phyloP scores from a whole-genome alignment of 2,329 filamentous ascomycete species.

The Cladophialophora psammophila region DNA sequence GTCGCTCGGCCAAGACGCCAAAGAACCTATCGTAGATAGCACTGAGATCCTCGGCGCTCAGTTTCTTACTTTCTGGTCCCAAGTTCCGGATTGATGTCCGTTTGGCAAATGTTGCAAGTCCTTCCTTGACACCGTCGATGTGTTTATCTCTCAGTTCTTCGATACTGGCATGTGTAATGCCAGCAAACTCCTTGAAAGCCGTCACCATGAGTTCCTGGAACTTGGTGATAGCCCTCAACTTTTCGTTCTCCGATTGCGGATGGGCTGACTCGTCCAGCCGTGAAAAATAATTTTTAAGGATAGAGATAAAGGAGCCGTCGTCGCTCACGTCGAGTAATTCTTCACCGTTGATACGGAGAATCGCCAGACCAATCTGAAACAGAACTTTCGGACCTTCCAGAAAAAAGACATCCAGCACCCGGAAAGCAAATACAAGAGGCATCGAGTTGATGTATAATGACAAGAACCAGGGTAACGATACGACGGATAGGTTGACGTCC shows the following conservation, averaged over 20 bases:
- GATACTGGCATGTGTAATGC: constrained; percentile 91
- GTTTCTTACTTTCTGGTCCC: constrained; percentile 91
- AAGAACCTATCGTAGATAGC: constrained; percentile 96
- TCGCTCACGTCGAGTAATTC: constrained; percentile 91
- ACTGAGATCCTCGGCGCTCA: constrained; percentile 84
- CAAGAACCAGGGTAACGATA: constrained; percentile 96
- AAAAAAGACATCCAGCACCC: constrained; percentile 97
- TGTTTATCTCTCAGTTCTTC: constrained; percentile 88
- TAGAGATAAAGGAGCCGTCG: constrained; percentile 95
- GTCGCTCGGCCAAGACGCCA: constrained; percentile 85
- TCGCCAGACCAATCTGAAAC: constrained; percentile 96
- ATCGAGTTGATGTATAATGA: constrained; percentile 99
- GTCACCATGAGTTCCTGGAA: constrained; percentile 99
- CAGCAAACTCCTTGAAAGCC: constrained; percentile 96
- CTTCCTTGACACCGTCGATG: constrained; percentile 91
- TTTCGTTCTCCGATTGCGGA: constrained; percentile 92
- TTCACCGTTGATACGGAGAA: constrained; percentile 94
- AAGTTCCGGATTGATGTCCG: constrained; percentile 94
- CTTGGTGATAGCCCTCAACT: constrained; percentile 88
- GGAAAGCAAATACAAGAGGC: constrained; percentile 96
- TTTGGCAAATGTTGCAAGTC: constrained; percentile 97
- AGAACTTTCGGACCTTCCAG: constrained; percentile 96
- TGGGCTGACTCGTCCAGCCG: constrained; percentile 94
- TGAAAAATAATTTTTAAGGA: constrained; percentile 93
- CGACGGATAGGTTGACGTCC: constrained; percentile 95